Base-by-base conservation (phyloP, 495 filamentous ascomycete species). In the Podospora didyma region DNA sequence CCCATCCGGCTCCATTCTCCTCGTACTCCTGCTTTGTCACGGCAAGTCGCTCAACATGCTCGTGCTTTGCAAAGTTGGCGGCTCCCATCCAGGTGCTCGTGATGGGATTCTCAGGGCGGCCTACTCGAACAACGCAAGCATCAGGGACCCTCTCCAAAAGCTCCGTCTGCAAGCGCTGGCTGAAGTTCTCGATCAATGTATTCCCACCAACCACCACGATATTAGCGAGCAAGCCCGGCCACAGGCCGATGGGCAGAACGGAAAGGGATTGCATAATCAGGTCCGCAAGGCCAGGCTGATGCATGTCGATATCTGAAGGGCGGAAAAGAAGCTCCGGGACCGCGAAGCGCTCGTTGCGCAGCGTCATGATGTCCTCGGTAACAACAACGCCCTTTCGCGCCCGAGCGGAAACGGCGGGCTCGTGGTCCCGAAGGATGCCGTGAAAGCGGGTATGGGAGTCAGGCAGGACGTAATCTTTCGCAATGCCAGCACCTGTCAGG, bases 251-350 rank as follows among this genome's bases (percentile, higher is more conserved):
- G 1, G 94, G 95, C 31, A 97, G 62, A 7, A 73, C 81, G n/a
- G 82, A 81, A 23, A 99, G 69, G 22, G 86, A 88, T 61, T 97
- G 88, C 72, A 96, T 76, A 41, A 96, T 85, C 41, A 86, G 78
- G 53, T 90, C 88, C 2, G 88, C 83, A 2, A 97, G 75, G 2
- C 94, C 94, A 3, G 88, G 88, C 62, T 96, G 89, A 46, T 84
- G 84, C 75, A 97, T 80, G 0, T 92, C 94, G 50, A 99, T 86
- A 70, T 97, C 92, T 2, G 77, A 78, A 0, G 94, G 93, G 22
- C 79, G 86, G 67, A 97, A 97, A 17, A 97, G 76, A 21, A 97
- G 77, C 69, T 99, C 94, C 2, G 94, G 92, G 0, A 96, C 89
- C 16, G 83, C 77, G 66, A 99, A 99, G 44, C 94, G 81, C 70